phyloP scores from a whole-genome alignment of 2,329 filamentous ascomycete genomes.

The Colletotrichum magnum region DNA sequence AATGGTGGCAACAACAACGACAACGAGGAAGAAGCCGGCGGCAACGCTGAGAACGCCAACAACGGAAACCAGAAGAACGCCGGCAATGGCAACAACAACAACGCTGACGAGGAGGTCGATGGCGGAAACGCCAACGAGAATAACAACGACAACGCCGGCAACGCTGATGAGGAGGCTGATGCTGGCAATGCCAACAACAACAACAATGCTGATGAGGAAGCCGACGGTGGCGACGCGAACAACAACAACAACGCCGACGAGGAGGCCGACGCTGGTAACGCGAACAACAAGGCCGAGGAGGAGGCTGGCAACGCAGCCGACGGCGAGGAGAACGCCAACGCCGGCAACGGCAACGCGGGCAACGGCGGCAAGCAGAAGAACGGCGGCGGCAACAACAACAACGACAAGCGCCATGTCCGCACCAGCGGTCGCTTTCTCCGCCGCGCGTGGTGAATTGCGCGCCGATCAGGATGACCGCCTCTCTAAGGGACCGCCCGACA shows the following conservation, averaged over 20 bases:
- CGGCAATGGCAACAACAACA: not conserved
- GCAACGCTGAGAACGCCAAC: not conserved
- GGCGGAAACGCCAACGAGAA: not conserved
- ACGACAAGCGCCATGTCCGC: constrained; percentile 4
- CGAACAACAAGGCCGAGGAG: constrained; percentile 2
- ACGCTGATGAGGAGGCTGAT: not conserved
- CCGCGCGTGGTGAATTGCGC: not conserved
- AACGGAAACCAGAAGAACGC: constrained; percentile 27
- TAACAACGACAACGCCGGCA: not conserved
- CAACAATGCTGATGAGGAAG: not conserved
- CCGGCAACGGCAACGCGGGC: constrained; percentile 18
- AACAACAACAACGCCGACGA: too few species aligned
- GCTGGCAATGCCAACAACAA: not conserved
- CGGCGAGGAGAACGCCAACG: constrained; percentile 40
- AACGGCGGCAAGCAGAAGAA: not conserved
- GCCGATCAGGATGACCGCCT: not conserved
- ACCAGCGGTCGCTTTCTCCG: constrained; percentile 9
- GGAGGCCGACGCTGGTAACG: not conserved
- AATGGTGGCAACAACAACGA: not conserved
- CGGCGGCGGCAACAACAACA: constrained; percentile 4
- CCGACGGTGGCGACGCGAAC: too few species aligned
- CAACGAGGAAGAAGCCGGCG: constrained; percentile 3
- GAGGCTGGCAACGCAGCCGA: constrained; percentile 11
- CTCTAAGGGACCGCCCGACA: not conserved
- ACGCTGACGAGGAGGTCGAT: not conserved